Evolutionary conservation across 139 green algal genomes (phyloP).

Genomic region (Coccomyxa sp.): DNA sequence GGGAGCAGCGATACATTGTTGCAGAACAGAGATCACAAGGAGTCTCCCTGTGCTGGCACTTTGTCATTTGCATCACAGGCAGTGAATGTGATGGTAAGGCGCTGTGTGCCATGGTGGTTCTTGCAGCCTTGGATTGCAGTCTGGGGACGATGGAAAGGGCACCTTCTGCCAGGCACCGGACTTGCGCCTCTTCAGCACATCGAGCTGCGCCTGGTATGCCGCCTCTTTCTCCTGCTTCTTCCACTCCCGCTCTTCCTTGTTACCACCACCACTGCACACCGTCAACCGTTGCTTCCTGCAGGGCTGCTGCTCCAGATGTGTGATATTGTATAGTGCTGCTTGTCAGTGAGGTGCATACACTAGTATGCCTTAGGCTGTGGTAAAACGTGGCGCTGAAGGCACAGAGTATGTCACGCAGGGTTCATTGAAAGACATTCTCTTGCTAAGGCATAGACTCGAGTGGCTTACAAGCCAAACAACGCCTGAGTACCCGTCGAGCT

Average conservation of each 20-base stretch:
- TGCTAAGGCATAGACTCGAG: background rate
- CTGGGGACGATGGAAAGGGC: no score
- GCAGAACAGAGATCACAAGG: background rate
- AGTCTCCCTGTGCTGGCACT: background rate
- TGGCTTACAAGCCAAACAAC: constrained; percentile 18
- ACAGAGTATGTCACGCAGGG: background rate
- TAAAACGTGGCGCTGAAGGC: background rate
- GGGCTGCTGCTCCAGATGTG: no score
- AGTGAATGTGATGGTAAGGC: no score
- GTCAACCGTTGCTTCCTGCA: no score
- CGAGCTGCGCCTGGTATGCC: constrained; percentile 31
- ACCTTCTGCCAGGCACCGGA: constrained; percentile 39
- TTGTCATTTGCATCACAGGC: no score
- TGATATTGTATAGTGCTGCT: background rate
- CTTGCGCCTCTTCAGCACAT: constrained; percentile 35
- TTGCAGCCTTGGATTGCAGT: no score
- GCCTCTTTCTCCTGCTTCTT: constrained; percentile 26
- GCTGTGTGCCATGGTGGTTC: no score
- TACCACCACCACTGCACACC: constrained; percentile 6
- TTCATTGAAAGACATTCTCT: background rate
- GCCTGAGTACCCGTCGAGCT: background rate
- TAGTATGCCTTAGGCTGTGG: background rate
- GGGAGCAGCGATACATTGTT: background rate
- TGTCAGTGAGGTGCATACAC: background rate
- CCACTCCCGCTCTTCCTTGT: constrained; percentile 7